A percentile compares a stretch with the other conserved stretches of the same genome.
Evolutionary conservation across 306 rosid species (phyloP).

Genomic region (Malus orientalis): DNA sequence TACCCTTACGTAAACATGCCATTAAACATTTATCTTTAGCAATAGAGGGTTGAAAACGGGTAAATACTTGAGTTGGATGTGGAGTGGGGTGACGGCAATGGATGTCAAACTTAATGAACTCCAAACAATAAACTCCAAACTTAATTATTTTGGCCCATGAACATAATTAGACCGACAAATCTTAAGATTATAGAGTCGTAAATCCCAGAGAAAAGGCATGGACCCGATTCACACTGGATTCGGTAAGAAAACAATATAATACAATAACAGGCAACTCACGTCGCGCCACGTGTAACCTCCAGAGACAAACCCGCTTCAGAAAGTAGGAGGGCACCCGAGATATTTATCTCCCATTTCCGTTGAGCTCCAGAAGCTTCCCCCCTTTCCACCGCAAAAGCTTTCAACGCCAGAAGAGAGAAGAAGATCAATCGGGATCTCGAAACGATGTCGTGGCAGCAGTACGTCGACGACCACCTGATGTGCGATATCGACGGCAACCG

Average conservation of each 20-base stretch:
- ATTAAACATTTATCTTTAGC: no score
- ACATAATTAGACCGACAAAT: not conserved
- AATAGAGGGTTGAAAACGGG: no score
- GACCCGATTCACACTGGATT: not conserved
- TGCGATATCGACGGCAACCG: constrained; percentile 56
- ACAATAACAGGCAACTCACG: not conserved
- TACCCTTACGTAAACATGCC: no score
- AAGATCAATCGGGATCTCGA: not conserved
- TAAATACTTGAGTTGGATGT: no score
- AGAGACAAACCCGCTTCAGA: not conserved
- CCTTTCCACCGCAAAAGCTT: not conserved
- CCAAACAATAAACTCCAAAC: not conserved
- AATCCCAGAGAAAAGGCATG: not conserved
- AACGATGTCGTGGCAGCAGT: constrained; percentile 76
- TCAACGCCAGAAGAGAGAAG: not conserved
- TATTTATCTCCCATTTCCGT: not conserved
- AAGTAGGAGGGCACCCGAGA: not conserved
- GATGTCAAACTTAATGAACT: no score
- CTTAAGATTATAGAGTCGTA: not conserved
- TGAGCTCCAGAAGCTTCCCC: not conserved
- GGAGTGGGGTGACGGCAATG: no score
- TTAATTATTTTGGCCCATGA: not conserved
- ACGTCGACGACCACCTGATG: constrained; percentile 67
- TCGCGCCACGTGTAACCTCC: not conserved
- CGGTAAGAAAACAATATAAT: no score